These are phyloP conservation scores for Pelagomonas calceolata DNA, from an alignment of 108 stramenopile species.

Conservation along the genomic window DNA sequence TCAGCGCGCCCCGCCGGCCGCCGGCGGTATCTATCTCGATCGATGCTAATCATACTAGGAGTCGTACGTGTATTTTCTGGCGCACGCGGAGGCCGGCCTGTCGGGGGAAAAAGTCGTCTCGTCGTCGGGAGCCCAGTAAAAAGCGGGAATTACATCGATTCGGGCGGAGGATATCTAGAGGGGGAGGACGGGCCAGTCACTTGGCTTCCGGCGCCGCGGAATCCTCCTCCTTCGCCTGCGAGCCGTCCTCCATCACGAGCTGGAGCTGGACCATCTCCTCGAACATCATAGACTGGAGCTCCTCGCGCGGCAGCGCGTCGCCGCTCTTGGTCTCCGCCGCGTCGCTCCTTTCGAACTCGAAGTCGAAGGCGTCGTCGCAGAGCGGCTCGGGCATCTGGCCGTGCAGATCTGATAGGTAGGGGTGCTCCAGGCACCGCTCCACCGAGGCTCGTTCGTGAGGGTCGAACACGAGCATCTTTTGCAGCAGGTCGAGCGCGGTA, in stretches of 20 bases:
- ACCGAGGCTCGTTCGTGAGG: constrained; percentile 40
- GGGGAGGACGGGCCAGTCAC: too few relatives aligned
- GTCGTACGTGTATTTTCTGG: too few relatives aligned
- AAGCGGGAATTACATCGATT: too few relatives aligned
- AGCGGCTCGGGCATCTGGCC: constrained; percentile 17
- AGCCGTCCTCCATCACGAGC: constrained; percentile 10
- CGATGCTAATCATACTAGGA: too few relatives aligned
- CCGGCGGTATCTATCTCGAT: too few relatives aligned
- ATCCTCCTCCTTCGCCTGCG: too few relatives aligned
- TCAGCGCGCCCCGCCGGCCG: too few relatives aligned
- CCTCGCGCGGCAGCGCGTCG: constrained; percentile 6
- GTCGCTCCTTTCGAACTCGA: constrained; percentile 16
- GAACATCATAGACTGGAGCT: constrained; percentile 14
- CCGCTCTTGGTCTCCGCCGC: neutral
- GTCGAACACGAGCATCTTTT: constrained; percentile 40
- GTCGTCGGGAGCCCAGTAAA: too few relatives aligned
- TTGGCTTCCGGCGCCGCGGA: too few relatives aligned
- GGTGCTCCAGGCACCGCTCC: constrained; percentile 47
- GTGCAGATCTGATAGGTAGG: constrained; percentile 46
- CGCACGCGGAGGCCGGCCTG: too few relatives aligned
- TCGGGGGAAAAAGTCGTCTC: too few relatives aligned
- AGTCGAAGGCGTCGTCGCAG: constrained; percentile 17
- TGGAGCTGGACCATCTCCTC: constrained; percentile 17
- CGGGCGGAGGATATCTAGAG: too few relatives aligned
- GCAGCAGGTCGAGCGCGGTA: constrained; percentile 36